Evolutionary conservation across 805 yeast genomes (phyloP), one percentile per base, ranked within the genome.

Genomic region (Candida adriatica): DNA sequence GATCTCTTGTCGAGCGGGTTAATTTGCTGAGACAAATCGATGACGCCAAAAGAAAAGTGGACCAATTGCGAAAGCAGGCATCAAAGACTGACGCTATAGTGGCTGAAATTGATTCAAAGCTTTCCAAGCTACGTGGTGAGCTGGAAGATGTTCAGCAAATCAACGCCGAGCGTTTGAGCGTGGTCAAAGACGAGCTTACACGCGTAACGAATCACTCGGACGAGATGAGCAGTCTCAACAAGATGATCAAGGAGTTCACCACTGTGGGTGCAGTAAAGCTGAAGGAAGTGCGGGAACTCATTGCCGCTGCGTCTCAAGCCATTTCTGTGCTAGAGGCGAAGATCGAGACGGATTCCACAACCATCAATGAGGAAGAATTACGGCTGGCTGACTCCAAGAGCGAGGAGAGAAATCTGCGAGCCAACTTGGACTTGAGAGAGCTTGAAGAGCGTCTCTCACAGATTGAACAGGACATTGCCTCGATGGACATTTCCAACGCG

Each of bases 331-430:
- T 54, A 2, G 68, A 64, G 26, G 29, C 22, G 1, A 43, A 53
- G 15, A 49, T 64, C 2, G 43, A 51, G 3, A 34, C 42, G 2
- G 30, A 53, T 1, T 57, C 51, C 9, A 36, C 41, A 24, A 35
- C 45, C 2, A 47, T 68, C 5, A 51, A 53, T 22, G 49, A 41
- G 8, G 55, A 56, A 18, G 74, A 64, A 32, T 59, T 53, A 30
- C 64, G 58, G 29, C 46, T 77, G 2, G 59, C 58, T n/a, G 80
- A 82, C 40, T 69, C 82, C 2, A 67, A 68, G 19, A 70, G 68
- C 31, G 71, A 75, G 30, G 77, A 79, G 43, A 70, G 85, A 18
- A 75, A 74, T 35, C 58, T 85, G 7, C 60, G 72, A 21, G 77
- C 79, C 26, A 84, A 81, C 39, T 46, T 84, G 20, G 84, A 79